Evolutionary conservation across 2,329 filamentous ascomycete species (phyloP).

Genomic region (Stemphylium beticola): DNA sequence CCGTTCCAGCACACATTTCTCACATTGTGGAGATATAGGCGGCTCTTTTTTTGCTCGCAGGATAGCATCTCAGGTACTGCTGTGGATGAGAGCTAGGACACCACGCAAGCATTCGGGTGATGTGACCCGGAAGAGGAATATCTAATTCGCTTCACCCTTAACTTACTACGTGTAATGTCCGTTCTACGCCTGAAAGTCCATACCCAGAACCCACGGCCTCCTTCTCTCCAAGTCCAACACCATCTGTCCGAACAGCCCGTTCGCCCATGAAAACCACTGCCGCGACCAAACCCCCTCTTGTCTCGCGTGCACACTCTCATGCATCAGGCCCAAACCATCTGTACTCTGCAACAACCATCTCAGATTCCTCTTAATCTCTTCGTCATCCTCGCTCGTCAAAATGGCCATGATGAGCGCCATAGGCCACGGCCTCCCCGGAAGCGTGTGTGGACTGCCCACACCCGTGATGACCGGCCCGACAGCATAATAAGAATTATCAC

Average conservation of each 20-base stretch:
- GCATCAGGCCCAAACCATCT: conserved; percentile 56
- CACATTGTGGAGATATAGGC: neutral
- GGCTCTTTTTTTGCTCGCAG: conserved; percentile 6
- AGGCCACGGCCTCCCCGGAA: conserved; percentile 56
- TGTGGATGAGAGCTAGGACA: too few species aligned
- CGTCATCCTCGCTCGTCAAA: conserved; percentile 55
- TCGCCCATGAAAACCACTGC: conserved; percentile 60
- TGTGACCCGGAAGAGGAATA: too few species aligned
- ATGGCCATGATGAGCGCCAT: conserved; percentile 59
- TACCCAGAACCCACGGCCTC: conserved; percentile 51
- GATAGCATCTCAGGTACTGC: too few species aligned
- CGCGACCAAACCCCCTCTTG: conserved; percentile 52
- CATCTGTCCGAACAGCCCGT: conserved; percentile 58
- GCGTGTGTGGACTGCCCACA: conserved; percentile 55
- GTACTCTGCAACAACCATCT: conserved; percentile 55
- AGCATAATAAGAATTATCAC: conserved; percentile 57
- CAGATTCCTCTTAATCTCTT: conserved; percentile 52
- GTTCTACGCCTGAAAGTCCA: conserved; percentile 31
- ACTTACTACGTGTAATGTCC: too few species aligned
- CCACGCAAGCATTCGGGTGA: too few species aligned
- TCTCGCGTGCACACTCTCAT: conserved; percentile 57
- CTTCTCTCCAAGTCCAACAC: conserved; percentile 53
- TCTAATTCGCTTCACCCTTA: too few species aligned
- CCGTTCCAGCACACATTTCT: too few species aligned
- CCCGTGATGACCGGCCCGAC: conserved; percentile 54